Conservation (phyloP, 2,329 filamentous ascomycete genomes). For the Diaporthe amygdali region DNA sequence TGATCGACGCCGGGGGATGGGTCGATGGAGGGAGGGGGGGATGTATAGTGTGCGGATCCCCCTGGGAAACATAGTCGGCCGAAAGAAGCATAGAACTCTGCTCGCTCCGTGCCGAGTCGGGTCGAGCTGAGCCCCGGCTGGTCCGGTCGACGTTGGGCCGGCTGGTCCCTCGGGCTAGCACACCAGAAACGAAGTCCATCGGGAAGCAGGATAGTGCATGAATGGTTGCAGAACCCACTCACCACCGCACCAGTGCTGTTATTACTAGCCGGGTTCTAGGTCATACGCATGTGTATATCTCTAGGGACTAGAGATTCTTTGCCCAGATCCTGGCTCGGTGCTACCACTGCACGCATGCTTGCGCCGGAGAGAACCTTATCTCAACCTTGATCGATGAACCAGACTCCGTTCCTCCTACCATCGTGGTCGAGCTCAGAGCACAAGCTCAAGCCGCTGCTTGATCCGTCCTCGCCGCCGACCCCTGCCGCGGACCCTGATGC, state of each 20-base stretch:
- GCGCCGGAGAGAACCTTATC: background rate
- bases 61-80: background rate
- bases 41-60: background rate
- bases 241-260: background rate
- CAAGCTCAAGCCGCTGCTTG: background rate
- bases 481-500: background rate
- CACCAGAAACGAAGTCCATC: too few species aligned
- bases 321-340: background rate
- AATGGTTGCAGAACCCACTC: background rate
- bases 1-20: conserved; percentile 1
- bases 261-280: background rate
- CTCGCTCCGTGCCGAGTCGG: conserved; percentile 8
- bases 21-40: background rate
- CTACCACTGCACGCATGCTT: background rate
- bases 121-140: background rate
- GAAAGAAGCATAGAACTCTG: background rate
- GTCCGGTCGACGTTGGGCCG: background rate
- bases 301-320: background rate
- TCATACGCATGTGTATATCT: background rate
- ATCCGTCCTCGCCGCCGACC: background rate
- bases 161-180: background rate
- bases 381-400: background rate
- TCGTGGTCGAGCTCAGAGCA: too few species aligned
- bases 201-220: background rate
- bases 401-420: too few species aligned